Conservation (phyloP, 345 rosid species). For the Schrenkiella parvula region DNA sequence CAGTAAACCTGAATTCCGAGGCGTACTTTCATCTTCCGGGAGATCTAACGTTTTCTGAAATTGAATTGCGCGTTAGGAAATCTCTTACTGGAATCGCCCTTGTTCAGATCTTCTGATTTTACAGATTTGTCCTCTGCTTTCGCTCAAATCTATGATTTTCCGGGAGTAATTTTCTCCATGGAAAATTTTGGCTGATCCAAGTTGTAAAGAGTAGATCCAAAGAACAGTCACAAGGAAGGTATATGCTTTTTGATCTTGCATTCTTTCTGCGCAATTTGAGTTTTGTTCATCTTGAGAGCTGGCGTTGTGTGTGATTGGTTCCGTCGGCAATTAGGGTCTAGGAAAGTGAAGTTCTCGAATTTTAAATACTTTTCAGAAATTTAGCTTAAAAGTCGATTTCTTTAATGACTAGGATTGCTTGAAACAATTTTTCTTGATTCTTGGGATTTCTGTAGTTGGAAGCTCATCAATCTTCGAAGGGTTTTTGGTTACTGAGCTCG, state of each 20-base stretch:
- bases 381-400: background rate
- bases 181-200: background rate
- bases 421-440: background rate
- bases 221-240: conserved; percentile 7
- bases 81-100: background rate
- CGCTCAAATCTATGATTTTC: conserved; percentile 21
- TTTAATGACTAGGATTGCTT: background rate
- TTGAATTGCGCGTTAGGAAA: background rate
- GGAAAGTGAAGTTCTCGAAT: background rate
- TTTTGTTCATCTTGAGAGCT: conserved; percentile 25
- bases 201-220: background rate
- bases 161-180: conserved; percentile 15
- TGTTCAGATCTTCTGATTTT: background rate
- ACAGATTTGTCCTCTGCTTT: background rate
- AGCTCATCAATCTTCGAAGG: background rate
- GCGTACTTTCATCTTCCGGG: conserved; percentile 3
- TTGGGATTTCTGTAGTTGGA: background rate
- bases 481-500: background rate
- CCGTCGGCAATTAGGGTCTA: conserved; percentile 22
- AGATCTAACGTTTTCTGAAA: conserved; percentile 5
- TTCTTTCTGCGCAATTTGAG: background rate
- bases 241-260: background rate
- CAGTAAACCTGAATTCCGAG: conserved; percentile 9
- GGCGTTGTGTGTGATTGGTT: background rate
- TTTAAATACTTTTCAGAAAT: background rate